Percentiles rank a stretch among this genome's conserved stretches.
These are phyloP conservation scores for Ogataea paraovalis DNA, from an alignment of 805 yeast genomes.

Conservation along the genomic window DNA sequence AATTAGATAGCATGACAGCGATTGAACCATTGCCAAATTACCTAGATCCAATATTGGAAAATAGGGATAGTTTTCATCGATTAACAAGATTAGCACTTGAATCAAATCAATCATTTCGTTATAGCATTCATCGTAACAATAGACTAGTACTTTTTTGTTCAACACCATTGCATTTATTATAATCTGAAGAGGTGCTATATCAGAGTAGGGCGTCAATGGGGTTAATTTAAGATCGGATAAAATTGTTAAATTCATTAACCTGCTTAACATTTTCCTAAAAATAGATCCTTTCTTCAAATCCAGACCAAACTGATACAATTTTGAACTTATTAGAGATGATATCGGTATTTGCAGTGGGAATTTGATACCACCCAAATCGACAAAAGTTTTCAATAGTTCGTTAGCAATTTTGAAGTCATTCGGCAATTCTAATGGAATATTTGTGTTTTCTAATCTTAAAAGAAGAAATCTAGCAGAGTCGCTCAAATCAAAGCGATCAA, in stretches of 20 bases:
- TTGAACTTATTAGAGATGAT: slow-evolving; percentile 24
- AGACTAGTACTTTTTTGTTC: slow-evolving; percentile 39
- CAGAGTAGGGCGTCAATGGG: slow-evolving; percentile 19
- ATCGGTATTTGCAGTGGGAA: slow-evolving; percentile 32
- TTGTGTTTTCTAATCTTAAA: slow-evolving; percentile 18
- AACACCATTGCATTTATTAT: slow-evolving; percentile 46
- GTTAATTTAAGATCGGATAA: slow-evolving; percentile 1
- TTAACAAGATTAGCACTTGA: slow-evolving; percentile 37
- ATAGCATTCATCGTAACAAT: slow-evolving; percentile 40
- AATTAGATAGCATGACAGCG: slow-evolving; percentile 42
- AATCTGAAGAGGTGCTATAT: slow-evolving; percentile 33
- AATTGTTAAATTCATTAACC: slow-evolving; percentile 7
- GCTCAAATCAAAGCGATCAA: slow-evolving; percentile 10
- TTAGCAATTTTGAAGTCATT: slow-evolving; percentile 16
- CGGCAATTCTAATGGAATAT: slow-evolving; percentile 7
- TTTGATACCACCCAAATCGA: slow-evolving; percentile 16
- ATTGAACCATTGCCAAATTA: slow-evolving; percentile 45
- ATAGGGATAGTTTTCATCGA: slow-evolving; percentile 24
- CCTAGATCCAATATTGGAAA: slow-evolving; percentile 60
- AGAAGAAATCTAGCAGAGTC: slow-evolving; percentile 19
- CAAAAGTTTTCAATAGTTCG: slow-evolving; percentile 18
- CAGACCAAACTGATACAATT: slow-evolving; percentile 27
- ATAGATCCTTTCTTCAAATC: slow-evolving; percentile 28
- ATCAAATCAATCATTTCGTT: slow-evolving; percentile 45
- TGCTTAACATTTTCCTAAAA: slow-evolving; percentile 18